These are phyloP conservation scores for Beauveria medogensis DNA, from an alignment of 2,329 filamentous ascomycete species.

Conservation along the genomic window DNA sequence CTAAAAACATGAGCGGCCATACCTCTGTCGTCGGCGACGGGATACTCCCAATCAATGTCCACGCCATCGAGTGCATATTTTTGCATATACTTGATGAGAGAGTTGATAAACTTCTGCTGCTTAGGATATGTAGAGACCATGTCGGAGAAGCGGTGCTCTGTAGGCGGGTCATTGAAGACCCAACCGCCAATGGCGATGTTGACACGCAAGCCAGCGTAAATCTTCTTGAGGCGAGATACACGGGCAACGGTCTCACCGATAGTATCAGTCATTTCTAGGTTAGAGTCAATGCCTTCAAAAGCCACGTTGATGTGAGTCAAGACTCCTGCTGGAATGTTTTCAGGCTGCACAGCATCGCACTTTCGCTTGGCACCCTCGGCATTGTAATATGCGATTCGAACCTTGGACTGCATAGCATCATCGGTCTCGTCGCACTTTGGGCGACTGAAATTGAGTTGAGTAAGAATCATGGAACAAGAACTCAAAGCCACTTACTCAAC, in stretches of 20 bases:
- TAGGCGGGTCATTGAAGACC: constrained; percentile 29
- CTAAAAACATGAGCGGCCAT: neutral
- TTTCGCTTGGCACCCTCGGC: neutral
- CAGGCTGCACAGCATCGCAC: constrained; percentile 9
- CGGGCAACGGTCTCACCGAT: constrained; percentile 1
- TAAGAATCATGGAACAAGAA: neutral
- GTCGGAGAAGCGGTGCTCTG: constrained; percentile 15
- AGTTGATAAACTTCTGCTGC: neutral
- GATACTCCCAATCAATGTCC: constrained; percentile 25
- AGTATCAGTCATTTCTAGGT: neutral
- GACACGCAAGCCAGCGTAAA: neutral
- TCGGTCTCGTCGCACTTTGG: neutral
- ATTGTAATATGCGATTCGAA: constrained; percentile 9
- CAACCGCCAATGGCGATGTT: constrained; percentile 26
- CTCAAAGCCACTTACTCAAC: neutral
- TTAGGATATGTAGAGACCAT: neutral
- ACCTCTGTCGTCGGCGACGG: constrained; percentile 4
- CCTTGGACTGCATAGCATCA: neutral
- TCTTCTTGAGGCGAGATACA: neutral
- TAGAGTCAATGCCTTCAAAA: constrained; percentile 2
- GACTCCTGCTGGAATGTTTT: constrained; percentile 1
- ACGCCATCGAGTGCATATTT: constrained; percentile 23
- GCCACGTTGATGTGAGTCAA: constrained; percentile 10
- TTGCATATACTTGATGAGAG: constrained; percentile 15
- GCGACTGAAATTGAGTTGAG: neutral